Evolutionary conservation across 768 basidiomycete genomes (phyloP), one percentile per base, ranked within the genome.

Genomic region (Suillus alpinus): DNA sequence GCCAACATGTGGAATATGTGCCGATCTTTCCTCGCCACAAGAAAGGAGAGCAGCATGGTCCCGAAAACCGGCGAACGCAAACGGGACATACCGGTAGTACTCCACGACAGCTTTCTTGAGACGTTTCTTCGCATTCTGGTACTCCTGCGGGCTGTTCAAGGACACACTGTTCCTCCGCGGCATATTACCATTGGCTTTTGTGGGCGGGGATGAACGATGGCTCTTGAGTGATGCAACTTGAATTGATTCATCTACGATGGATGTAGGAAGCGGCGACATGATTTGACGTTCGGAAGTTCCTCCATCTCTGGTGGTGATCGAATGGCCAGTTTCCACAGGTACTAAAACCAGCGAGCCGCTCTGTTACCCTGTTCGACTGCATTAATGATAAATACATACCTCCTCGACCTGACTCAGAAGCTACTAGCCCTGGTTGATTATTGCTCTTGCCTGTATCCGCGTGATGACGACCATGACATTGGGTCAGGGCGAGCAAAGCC

Each of bases 31-130:
- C n/a, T 52, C 13, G n/a, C 32, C 18, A 8, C 12, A 34, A 14
- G 34, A 34, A 36, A 23, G 51, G 1, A 36, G 51, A 36, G 8
- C 20, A 23, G 20, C 10, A 46, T 12, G 26, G 20, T 37, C 56
- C 52, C 29, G 26, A 20, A 29, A 59, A 32, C 46, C 5, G 46
- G 12, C 39, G 16, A 50, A 41, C 13, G 37, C 46, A 13, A 26
- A 72, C 67, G 32, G 20, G 32, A 57, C 75, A 40, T 65, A 88
- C 88, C 86, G 83, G 73, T 98, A 96, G 70, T 89, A 88, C 68
- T 96, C 94, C 55, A 87, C 66, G 0, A 91, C 81, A 1, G 96
- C 97, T 62, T 85, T 87, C 72, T 91, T 91, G 49, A 99, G 79
- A 68, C 85, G 86, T 71, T 86, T 87, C 76, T 91, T 93, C n/a